These are phyloP conservation scores for Heterobasidion parviporum DNA, from an alignment of 1,284 basidiomycete genomes.

Conservation along the genomic window DNA sequence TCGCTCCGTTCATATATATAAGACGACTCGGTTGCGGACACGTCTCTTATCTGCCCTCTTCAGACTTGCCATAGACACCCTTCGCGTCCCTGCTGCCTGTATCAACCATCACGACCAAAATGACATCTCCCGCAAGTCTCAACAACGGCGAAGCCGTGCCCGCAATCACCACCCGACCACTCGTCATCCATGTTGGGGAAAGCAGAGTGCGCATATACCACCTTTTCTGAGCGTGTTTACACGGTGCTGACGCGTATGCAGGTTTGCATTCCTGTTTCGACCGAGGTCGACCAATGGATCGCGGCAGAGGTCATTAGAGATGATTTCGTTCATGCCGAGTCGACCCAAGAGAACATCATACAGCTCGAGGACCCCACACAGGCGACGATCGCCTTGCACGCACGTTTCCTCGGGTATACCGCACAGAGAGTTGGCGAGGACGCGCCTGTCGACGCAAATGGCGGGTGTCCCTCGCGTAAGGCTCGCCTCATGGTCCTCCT, in stretches of 20 bases:
- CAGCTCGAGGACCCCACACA: slow-evolving; percentile 50
- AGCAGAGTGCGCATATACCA: slow-evolving; percentile 12
- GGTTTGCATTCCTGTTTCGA: slow-evolving; percentile 81
- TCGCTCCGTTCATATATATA: background rate
- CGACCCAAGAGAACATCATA: slow-evolving; percentile 39
- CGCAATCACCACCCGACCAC: slow-evolving; percentile 10
- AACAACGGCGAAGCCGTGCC: slow-evolving; percentile 6
- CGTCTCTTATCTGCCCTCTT: background rate
- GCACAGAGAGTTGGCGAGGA: slow-evolving; percentile 52
- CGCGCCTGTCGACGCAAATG: slow-evolving; percentile 20
- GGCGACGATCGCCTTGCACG: slow-evolving; percentile 68
- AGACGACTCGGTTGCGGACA: background rate
- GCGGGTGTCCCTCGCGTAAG: slow-evolving; percentile 25
- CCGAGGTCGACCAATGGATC: slow-evolving; percentile 76
- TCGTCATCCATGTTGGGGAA: slow-evolving; percentile 12
- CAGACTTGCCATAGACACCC: background rate
- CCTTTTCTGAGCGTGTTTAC: background rate
- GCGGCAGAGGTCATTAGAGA: slow-evolving; percentile 82
- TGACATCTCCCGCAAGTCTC: slow-evolving; percentile 1
- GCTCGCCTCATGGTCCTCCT: slow-evolving; percentile 63
- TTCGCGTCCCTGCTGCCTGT: background rate
- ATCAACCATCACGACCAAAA: slow-evolving; percentile 1
- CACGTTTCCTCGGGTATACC: slow-evolving; percentile 73
- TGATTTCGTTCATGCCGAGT: slow-evolving; percentile 69
- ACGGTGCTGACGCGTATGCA: slow-evolving; percentile 17